phyloP scores from a whole-genome alignment of 2,329 filamentous ascomycete genomes.

The Emmonsiellopsis sp. region DNA sequence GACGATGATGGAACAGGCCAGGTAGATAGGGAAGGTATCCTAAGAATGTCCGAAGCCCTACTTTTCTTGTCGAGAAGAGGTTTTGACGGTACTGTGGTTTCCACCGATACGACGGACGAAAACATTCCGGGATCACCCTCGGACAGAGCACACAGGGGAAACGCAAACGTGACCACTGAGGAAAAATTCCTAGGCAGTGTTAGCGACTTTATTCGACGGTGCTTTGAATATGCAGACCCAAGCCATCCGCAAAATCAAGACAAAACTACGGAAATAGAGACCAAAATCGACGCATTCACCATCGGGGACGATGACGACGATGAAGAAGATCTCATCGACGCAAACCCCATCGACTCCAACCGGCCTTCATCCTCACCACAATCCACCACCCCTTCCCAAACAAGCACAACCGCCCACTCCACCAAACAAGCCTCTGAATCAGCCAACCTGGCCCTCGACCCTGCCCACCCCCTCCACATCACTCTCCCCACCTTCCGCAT shows the following conservation, averaged over 20 bases:
- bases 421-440: slow-evolving; percentile 63
- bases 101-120: slow-evolving; percentile 50
- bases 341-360: slow-evolving; percentile 12
- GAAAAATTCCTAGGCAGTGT: slow-evolving; percentile 89
- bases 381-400: slow-evolving; percentile 19
- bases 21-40: slow-evolving; percentile 88
- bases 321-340: slow-evolving; percentile 40
- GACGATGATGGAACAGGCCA: slow-evolving; percentile 86
- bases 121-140: slow-evolving; percentile 22
- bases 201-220: slow-evolving; percentile 88
- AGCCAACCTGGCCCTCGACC: slow-evolving; percentile 85
- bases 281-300: slow-evolving; percentile 53
- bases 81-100: slow-evolving; percentile 63
- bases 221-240: slow-evolving; percentile 96
- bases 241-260: slow-evolving; percentile 58
- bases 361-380: slow-evolving; percentile 13
- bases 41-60: slow-evolving; percentile 87
- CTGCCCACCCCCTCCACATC: slow-evolving; percentile 86
- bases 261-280: slow-evolving; percentile 22
- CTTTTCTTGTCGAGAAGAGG: slow-evolving; percentile 86
- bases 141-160: slow-evolving; percentile 26
- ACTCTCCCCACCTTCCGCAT: slow-evolving; percentile 97
- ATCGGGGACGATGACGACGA: slow-evolving; percentile 71
- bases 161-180: slow-evolving; percentile 53
- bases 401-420: slow-evolving; percentile 29